Percentiles rank a stretch among this genome's conserved stretches.
phyloP scores from a whole-genome alignment of 2,329 filamentous ascomycete species.

The Trichoderma sp. region DNA sequence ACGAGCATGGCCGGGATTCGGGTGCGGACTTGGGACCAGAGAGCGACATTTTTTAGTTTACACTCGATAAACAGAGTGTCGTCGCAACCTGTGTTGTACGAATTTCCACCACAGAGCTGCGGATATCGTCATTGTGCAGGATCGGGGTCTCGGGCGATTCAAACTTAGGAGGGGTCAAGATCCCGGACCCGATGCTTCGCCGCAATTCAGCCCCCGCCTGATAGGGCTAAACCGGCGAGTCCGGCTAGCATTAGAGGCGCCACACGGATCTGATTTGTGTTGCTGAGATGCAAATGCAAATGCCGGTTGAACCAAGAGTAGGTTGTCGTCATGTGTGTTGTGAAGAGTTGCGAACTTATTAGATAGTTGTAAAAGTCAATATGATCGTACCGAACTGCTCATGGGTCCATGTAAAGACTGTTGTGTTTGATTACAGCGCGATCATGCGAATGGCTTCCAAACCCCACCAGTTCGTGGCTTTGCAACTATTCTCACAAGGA shows the following conservation, averaged over 20 bases:
- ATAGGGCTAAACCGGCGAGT: not conserved
- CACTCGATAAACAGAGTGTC: not conserved
- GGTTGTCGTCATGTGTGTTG: not conserved
- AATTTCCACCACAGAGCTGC: not conserved
- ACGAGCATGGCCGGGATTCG: constrained; percentile 1
- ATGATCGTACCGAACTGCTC: not conserved
- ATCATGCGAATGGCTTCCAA: not conserved
- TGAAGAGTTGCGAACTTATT: not conserved
- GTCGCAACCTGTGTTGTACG: not conserved
- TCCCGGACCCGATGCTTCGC: constrained; percentile 9
- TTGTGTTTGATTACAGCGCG: not conserved
- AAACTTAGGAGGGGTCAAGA: not conserved
- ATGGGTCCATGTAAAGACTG: not conserved
- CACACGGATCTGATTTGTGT: not conserved
- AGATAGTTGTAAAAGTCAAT: not conserved
- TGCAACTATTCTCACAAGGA: not conserved
- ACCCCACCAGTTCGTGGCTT: not conserved
- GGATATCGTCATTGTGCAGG: not conserved
- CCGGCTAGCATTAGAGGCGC: not conserved
- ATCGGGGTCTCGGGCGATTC: constrained; percentile 5
- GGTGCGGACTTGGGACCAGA: not conserved
- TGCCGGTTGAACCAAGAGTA: not conserved
- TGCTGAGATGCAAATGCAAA: not conserved
- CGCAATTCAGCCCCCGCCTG: not conserved
- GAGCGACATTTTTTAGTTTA: not conserved